A percentile compares a stretch with the other conserved stretches of the same genome.
phyloP scores from a whole-genome alignment of 2,329 filamentous ascomycete species.

The Chaetomiaceae sp. region DNA sequence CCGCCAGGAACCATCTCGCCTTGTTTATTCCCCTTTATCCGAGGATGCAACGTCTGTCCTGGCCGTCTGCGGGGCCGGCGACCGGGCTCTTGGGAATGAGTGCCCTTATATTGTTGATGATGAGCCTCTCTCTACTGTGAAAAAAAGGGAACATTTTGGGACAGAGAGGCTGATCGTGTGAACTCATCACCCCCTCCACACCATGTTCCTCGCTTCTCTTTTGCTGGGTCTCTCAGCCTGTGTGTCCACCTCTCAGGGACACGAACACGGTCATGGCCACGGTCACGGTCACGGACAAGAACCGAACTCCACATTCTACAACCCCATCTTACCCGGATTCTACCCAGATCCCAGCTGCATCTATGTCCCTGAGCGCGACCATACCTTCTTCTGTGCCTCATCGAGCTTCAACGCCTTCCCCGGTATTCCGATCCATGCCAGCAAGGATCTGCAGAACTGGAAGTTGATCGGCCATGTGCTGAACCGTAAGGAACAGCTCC shows the following conservation, averaged over 20 bases:
- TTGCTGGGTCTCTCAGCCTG: slow-evolving; percentile 14
- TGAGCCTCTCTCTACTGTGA: background rate
- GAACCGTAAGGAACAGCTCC: slow-evolving; percentile 35
- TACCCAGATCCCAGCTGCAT: slow-evolving; percentile 43
- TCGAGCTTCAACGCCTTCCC: slow-evolving; percentile 43
- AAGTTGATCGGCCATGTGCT: slow-evolving; percentile 37
- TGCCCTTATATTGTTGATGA: background rate
- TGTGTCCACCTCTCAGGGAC: slow-evolving; percentile 6
- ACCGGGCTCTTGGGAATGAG: slow-evolving; percentile 7
- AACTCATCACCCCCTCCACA: background rate
- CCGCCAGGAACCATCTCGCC: background rate
- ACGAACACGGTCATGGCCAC: too few relatives aligned
- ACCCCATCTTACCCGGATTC: slow-evolving; percentile 42
- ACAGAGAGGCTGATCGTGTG: background rate
- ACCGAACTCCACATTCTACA: slow-evolving; percentile 32
- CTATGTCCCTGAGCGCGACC: slow-evolving; percentile 34
- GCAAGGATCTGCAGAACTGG: slow-evolving; percentile 41
- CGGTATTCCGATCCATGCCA: slow-evolving; percentile 42
- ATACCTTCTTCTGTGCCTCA: slow-evolving; percentile 41
- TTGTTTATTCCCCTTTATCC: slow-evolving; percentile 22
- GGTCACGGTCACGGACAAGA: too few relatives aligned
- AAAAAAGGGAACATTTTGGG: too few relatives aligned
- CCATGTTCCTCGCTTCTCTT: slow-evolving; percentile 2
- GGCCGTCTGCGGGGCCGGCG: slow-evolving; percentile 12
- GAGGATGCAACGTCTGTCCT: slow-evolving; percentile 10